A percentile compares a stretch with the other conserved stretches of the same genome.
Conservation (phyloP, 2,329 filamentous ascomycete genomes). For the Neoscytalidium dimidiatum region DNA sequence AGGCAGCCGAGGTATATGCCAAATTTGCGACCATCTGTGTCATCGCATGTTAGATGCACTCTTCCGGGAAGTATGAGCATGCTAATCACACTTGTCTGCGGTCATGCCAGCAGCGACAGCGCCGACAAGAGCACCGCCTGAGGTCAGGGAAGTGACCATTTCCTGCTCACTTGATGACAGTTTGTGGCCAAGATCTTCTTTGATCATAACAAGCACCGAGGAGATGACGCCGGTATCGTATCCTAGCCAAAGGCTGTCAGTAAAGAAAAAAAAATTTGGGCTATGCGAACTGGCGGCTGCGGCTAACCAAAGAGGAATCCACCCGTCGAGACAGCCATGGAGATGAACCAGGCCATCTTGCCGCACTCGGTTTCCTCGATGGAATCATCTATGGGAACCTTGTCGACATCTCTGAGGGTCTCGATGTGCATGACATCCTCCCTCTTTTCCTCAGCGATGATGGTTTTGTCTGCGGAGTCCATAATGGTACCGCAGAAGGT, state of each 20-base stretch:
- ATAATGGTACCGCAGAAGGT: neutral
- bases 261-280: too few relatives aligned
- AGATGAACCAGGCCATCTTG: constrained; percentile 22
- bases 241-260: neutral
- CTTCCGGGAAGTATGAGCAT: too few relatives aligned
- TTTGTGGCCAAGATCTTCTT: constrained; percentile 22
- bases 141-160: constrained; percentile 41
- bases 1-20: constrained; percentile 26
- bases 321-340: constrained; percentile 23
- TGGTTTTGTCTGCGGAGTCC: neutral
- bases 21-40: constrained; percentile 32
- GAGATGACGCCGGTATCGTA: constrained; percentile 44
- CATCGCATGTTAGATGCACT: neutral
- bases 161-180: constrained; percentile 33
- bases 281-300: too few relatives aligned
- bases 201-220: constrained; percentile 39
- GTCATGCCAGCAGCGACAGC: constrained; percentile 40
- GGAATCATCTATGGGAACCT: constrained; percentile 17
- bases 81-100: constrained; percentile 30
- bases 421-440: constrained; percentile 9
- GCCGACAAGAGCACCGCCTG: constrained; percentile 40
- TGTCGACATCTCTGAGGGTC: neutral
- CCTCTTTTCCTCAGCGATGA: neutral
- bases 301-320: constrained; percentile 24
- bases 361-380: constrained; percentile 25